phyloP scores from a whole-genome alignment of 768 basidiomycete species.

The Gymnopilus dilepis region DNA sequence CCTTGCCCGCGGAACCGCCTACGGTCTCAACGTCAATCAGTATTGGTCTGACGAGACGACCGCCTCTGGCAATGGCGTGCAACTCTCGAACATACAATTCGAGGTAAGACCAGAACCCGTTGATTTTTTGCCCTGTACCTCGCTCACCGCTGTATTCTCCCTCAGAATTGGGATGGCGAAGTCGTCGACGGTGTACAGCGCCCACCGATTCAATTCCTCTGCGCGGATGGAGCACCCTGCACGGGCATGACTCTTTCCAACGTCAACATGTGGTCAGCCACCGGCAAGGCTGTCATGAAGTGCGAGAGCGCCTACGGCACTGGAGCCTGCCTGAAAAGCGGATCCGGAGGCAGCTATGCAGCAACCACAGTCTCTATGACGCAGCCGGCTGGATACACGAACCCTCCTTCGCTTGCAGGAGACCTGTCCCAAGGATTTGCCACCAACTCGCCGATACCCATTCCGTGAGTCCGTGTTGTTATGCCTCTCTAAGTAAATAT shows the following conservation, averaged over 20 bases:
- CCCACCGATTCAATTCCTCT: neutral
- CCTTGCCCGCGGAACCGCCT: constrained; percentile 3
- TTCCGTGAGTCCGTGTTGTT: neutral
- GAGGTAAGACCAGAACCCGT: neutral
- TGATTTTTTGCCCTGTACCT: neutral
- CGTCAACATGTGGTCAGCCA: constrained; percentile 9
- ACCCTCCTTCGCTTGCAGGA: neutral
- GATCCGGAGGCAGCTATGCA: constrained; percentile 2
- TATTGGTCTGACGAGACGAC: constrained; percentile 2
- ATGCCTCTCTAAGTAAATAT: neutral
- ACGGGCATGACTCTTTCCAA: constrained; percentile 2
- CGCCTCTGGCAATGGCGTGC: constrained; percentile 1
- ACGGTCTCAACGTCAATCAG: constrained; percentile 7
- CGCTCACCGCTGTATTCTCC: neutral
- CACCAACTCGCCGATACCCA: constrained; percentile 3
- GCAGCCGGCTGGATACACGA: constrained; percentile 1
- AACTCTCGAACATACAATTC: constrained; percentile 5
- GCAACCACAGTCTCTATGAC: neutral
- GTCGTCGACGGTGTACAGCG: constrained; percentile 7
- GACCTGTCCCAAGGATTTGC: constrained; percentile 6
- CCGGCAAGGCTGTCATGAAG: constrained; percentile 1
- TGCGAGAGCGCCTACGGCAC: constrained; percentile 5
- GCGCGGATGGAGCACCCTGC: constrained; percentile 5
- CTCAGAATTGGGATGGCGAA: constrained; percentile 4
- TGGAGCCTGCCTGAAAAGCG: constrained; percentile 2